phyloP scores from a whole-genome alignment of 352 stramenopile species.

The Globisporangium iwayamae region DNA sequence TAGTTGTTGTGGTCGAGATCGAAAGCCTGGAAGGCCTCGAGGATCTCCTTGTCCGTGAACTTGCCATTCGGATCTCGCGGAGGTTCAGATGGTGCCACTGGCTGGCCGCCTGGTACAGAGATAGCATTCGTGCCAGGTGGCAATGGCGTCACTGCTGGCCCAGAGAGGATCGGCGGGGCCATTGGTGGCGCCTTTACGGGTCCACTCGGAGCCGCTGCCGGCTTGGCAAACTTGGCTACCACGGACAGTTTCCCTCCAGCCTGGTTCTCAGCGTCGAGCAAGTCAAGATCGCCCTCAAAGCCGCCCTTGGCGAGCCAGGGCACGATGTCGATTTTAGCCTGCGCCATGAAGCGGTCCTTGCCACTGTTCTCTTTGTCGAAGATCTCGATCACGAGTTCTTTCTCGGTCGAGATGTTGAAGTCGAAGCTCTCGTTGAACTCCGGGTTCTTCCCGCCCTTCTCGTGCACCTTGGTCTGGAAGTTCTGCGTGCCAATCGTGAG shows the following conservation, averaged over 20 bases:
- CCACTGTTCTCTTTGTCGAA: conserved; percentile 89
- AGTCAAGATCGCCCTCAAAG: conserved; percentile 90
- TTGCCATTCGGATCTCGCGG: conserved; percentile 91
- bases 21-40: conserved; percentile 92
- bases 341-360: conserved; percentile 93
- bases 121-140: conserved; percentile 54
- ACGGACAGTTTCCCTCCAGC: conserved; percentile 85
- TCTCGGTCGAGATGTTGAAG: conserved; percentile 94
- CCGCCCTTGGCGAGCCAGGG: conserved; percentile 91
- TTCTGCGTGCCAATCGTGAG: conserved; percentile 86
- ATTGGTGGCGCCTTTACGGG: conserved; percentile 49
- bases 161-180: conserved; percentile 59
- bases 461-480: conserved; percentile 78
- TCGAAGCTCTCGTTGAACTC: conserved; percentile 94
- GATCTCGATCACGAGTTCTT: conserved; percentile 91
- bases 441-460: conserved; percentile 91
- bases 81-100: conserved; percentile 63
- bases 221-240: conserved; percentile 85
- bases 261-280: conserved; percentile 80
- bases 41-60: conserved; percentile 96
- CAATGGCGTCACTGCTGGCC: conserved; percentile 54
- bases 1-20: conserved; percentile 97
- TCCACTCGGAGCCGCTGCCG: conserved; percentile 31
- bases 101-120: conserved; percentile 42
- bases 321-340: conserved; percentile 88